Percentiles rank a stretch among this genome's conserved stretches.
Conservation (phyloP, 2,329 filamentous ascomycete species). For the Penicillium sumatraense region DNA sequence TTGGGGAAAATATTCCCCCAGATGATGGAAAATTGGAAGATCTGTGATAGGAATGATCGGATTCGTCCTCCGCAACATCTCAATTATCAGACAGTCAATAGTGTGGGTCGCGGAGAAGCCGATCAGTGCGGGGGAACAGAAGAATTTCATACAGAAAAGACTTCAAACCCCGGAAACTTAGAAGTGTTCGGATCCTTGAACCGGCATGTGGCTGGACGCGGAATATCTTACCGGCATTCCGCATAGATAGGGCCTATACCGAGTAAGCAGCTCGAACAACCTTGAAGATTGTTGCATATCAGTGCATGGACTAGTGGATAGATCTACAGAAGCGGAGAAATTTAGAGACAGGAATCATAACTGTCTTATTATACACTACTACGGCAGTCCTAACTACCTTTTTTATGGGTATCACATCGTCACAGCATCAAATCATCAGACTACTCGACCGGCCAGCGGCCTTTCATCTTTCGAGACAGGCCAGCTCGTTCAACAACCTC, state of each 20-base stretch:
- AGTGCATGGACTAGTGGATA: not conserved
- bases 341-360: constrained; percentile 7
- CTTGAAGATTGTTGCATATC: no score
- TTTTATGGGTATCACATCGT: constrained; percentile 1
- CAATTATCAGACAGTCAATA: not conserved
- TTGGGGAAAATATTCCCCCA: not conserved
- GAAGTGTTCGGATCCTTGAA: not conserved
- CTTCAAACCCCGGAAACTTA: not conserved
- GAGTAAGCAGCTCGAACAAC: not conserved
- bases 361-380: constrained; percentile 8
- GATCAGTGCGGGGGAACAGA: not conserved
- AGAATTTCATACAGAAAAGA: not conserved
- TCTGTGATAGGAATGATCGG: not conserved
- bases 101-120: not conserved
- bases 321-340: not conserved
- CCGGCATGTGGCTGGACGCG: not conserved
- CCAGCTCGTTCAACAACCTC: constrained; percentile 47
- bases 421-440: not conserved
- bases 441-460: constrained; percentile 42
- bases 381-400: constrained; percentile 3
- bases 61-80: not conserved
- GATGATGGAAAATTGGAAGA: not conserved
- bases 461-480: constrained; percentile 39
- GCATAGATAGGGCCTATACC: no score
- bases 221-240: not conserved